Evolutionary conservation across 1,284 basidiomycete species (phyloP).

Genomic region (Moniliella sp.): DNA sequence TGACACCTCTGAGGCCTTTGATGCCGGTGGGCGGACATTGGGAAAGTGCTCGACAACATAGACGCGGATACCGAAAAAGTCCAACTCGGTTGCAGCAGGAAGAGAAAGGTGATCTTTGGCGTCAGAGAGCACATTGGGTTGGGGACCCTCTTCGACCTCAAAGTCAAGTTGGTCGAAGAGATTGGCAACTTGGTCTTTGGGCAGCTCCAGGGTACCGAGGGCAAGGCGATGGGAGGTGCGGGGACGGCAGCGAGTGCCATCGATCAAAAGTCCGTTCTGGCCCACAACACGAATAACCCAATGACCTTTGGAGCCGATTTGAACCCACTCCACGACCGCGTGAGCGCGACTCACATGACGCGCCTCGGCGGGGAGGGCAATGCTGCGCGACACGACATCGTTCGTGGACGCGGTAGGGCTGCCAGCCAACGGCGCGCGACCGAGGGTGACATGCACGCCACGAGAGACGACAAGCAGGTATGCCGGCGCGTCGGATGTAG

Average conservation of each 20-base stretch:
- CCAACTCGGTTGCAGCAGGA: not conserved
- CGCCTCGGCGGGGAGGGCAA: slow-evolving; percentile 14
- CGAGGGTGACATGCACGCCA: not conserved
- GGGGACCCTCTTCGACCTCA: too few relatives aligned
- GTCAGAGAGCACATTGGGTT: too few relatives aligned
- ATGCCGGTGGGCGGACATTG: too few relatives aligned
- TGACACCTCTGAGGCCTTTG: too few relatives aligned
- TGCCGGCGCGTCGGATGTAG: not conserved
- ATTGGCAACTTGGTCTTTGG: not conserved
- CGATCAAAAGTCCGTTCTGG: slow-evolving; percentile 28
- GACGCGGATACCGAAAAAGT: slow-evolving; percentile 1
- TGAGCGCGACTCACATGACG: slow-evolving; percentile 25
- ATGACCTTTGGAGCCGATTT: slow-evolving; percentile 15
- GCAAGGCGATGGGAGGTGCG: not conserved
- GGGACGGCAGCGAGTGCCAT: slow-evolving; percentile 14
- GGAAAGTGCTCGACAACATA: not conserved
- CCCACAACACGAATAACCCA: slow-evolving; percentile 25
- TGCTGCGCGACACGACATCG: not conserved
- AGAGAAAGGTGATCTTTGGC: not conserved
- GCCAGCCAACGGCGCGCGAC: slow-evolving; percentile 4
- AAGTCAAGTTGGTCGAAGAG: too few relatives aligned
- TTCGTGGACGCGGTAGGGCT: not conserved
- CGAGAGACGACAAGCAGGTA: not conserved
- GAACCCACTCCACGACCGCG: slow-evolving; percentile 28
- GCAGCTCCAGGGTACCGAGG: not conserved